Conservation (phyloP, 2,329 filamentous ascomycete genomes). For the Moelleriella libera region DNA sequence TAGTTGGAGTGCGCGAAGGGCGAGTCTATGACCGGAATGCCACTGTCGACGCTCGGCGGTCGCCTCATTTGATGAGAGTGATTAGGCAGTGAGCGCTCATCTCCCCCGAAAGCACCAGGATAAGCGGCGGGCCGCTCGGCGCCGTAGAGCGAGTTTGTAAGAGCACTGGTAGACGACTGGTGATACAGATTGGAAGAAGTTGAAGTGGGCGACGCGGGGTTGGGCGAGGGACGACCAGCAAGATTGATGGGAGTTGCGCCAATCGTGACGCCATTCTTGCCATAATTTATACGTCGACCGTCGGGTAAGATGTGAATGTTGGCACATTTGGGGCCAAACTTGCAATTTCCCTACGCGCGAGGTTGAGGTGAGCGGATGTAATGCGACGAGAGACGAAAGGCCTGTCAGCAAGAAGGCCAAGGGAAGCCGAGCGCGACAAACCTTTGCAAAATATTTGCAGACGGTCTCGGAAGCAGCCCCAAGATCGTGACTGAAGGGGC, state of each 20-base stretch:
- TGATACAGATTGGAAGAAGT: constrained; percentile 16
- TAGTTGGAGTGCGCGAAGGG: constrained; percentile 49
- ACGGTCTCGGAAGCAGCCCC: constrained; percentile 73
- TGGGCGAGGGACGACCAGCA: constrained; percentile 47
- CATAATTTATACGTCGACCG: constrained; percentile 77
- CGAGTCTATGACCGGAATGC: constrained; percentile 43
- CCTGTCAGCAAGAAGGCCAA: background rate
- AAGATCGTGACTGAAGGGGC: constrained; percentile 90
- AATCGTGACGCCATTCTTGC: constrained; percentile 54
- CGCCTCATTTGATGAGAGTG: constrained; percentile 25
- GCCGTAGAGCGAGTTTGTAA: constrained; percentile 44
- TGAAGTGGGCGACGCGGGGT: constrained; percentile 27
- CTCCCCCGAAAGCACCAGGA: constrained; percentile 22
- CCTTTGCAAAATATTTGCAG: constrained; percentile 99
- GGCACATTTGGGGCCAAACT: constrained; percentile 95
- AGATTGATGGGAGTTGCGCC: constrained; percentile 43
- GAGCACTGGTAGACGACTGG: constrained; percentile 51
- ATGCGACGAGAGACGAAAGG: background rate
- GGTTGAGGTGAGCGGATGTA: background rate
- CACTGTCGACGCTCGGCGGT: constrained; percentile 39
- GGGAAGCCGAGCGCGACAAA: constrained; percentile 21
- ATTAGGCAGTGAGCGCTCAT: constrained; percentile 17
- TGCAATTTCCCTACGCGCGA: constrained; percentile 72
- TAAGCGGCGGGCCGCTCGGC: constrained; percentile 23
- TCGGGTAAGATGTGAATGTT: constrained; percentile 92